Conservation (phyloP, 177 flowering plant genomes). For the Telopea speciosissima region DNA sequence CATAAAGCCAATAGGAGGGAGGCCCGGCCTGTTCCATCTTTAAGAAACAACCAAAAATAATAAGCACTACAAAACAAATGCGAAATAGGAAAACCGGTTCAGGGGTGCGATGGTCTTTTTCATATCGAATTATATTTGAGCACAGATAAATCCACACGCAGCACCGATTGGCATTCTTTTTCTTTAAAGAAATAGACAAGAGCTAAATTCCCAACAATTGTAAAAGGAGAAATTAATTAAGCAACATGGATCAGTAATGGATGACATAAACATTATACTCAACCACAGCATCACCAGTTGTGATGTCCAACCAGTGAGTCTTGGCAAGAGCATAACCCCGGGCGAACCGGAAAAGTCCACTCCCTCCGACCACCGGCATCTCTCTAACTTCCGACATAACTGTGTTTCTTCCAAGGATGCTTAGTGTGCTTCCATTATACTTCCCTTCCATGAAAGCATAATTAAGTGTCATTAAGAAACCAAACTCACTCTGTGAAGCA, state of each 20-base stretch:
- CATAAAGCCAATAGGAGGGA: too few species aligned
- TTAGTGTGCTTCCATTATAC: conserved; percentile 36
- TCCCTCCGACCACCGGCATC: conserved; percentile 43
- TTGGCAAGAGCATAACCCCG: conserved; percentile 32
- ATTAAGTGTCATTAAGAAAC: conserved; percentile 25
- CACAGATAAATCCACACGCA: too few species aligned
- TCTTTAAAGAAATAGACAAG: too few species aligned
- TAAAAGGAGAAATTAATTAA: too few species aligned
- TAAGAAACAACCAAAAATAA: too few species aligned
- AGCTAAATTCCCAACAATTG: too few species aligned
- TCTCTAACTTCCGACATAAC: conserved; percentile 26
- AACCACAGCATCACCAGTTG: conserved; percentile 25
- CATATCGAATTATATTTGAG: too few species aligned
- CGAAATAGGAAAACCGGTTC: too few species aligned
- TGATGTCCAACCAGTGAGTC: conserved; percentile 18
- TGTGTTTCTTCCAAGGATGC: conserved; percentile 30
- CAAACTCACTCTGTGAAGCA: conserved; percentile 12
- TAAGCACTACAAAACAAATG: too few species aligned
- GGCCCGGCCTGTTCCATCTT: too few species aligned
- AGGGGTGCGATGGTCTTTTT: too few species aligned
- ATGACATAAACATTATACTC: conserved; percentile 32
- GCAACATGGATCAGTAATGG: conserved; percentile 18
- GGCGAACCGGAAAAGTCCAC: conserved; percentile 40
- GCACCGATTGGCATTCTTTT: too few species aligned
- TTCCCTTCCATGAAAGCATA: conserved; percentile 34